Conservation (phyloP, 345 rosid genomes). For the Geranium rotundifolium region DNA sequence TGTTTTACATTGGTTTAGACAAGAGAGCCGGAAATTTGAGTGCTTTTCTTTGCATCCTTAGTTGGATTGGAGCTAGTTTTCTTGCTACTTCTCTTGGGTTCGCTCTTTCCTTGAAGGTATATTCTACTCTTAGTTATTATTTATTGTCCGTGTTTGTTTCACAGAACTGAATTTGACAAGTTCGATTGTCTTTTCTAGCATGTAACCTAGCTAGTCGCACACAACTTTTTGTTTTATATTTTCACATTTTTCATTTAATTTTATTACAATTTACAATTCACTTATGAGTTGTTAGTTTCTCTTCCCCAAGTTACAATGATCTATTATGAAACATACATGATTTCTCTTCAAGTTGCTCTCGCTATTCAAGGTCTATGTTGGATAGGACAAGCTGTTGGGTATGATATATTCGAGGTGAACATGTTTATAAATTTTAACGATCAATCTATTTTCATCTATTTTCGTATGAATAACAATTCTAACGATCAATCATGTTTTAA, state of each 20-base stretch:
- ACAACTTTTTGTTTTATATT: no score
- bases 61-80: not conserved
- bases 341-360: not conserved
- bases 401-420: not conserved
- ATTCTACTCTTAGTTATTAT: not conserved
- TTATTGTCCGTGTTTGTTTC: no score
- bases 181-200: not conserved
- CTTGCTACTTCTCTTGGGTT: not conserved
- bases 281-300: no score
- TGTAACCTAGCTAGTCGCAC: no score
- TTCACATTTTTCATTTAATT: no score
- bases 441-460: no score
- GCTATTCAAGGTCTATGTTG: not conserved
- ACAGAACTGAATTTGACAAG: no score
- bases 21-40: not conserved
- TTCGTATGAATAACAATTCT: no score
- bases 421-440: no score
- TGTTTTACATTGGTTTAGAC: not conserved
- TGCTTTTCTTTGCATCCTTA: not conserved
- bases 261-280: no score
- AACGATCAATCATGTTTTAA: no score
- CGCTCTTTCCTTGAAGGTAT: not conserved
- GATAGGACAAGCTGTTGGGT: not conserved
- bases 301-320: not conserved
- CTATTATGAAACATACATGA: no score